A percentile compares a stretch with the other conserved stretches of the same genome.
Conservation (phyloP, 2,329 filamentous ascomycete species). For the Sclerotinia subarctica region DNA sequence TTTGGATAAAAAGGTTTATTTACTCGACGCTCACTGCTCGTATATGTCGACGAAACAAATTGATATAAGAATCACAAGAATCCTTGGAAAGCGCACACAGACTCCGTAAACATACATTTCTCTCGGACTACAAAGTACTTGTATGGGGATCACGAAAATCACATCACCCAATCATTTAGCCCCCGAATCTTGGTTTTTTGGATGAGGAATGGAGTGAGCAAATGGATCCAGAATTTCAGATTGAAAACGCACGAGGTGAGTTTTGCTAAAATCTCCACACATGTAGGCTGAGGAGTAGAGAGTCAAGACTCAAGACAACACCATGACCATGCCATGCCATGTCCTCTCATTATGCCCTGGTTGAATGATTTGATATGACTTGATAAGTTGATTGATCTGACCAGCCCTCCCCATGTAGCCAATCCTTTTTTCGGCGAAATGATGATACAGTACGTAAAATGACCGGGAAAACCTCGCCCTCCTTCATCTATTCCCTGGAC, state of each 20-base stretch:
- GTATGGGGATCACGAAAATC: slow-evolving; percentile 8
- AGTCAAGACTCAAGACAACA: background rate
- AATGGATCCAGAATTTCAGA: background rate
- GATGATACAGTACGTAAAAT: slow-evolving; percentile 20
- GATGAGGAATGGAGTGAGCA: background rate
- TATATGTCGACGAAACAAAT: slow-evolving; percentile 13
- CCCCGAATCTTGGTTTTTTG: slow-evolving; percentile 3
- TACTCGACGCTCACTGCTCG: background rate
- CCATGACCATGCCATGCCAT: background rate
- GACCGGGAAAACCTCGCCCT: slow-evolving; percentile 13
- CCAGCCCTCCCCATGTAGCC: slow-evolving; percentile 3
- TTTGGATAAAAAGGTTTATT: slow-evolving; percentile 11
- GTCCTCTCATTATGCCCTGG: background rate
- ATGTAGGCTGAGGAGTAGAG: background rate
- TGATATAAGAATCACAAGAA: slow-evolving; percentile 3
- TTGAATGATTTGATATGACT: slow-evolving; percentile 1
- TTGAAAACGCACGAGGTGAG: slow-evolving; percentile 9
- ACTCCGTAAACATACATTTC: background rate
- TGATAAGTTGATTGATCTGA: background rate
- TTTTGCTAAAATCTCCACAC: slow-evolving; percentile 2
- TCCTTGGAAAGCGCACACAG: slow-evolving; percentile 11
- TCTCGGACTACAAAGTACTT: slow-evolving; percentile 1
- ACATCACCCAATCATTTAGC: slow-evolving; percentile 11
- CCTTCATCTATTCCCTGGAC: background rate
- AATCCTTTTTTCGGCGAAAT: slow-evolving; percentile 18